Conservation (phyloP, 306 rosid genomes). For the Trifolium subterraneum region DNA sequence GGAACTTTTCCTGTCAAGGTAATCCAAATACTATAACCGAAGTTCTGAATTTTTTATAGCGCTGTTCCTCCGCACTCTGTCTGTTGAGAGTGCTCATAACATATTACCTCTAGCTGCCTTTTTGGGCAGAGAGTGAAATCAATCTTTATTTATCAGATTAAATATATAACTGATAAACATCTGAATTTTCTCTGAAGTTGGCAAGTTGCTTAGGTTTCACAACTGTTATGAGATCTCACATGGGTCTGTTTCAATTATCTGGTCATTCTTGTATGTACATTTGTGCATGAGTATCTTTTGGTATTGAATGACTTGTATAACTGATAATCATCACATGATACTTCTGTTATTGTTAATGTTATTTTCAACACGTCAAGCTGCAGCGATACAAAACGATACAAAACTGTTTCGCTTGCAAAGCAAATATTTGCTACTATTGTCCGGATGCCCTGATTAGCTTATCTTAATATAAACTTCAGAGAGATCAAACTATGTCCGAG, state of each 20-base stretch:
- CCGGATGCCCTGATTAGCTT: constrained; percentile 13
- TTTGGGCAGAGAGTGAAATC: constrained; percentile 10
- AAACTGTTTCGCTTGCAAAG: constrained; percentile 22
- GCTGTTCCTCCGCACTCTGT: constrained; percentile 26
- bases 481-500: constrained; percentile 25
- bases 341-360: constrained; percentile 26
- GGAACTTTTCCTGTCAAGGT: constrained; percentile 99
- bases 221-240: constrained; percentile 18
- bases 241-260: constrained; percentile 29
- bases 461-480: not conserved
- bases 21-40: constrained; percentile 35
- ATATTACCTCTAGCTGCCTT: not conserved
- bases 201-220: constrained; percentile 13
- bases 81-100: not conserved
- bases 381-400: not conserved
- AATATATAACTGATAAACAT: not conserved
- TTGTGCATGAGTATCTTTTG: constrained; percentile 11
- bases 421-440: constrained; percentile 12
- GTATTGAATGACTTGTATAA: constrained; percentile 11
- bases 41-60: constrained; percentile 11
- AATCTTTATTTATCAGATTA: not conserved
- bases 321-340: constrained; percentile 14
- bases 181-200: constrained; percentile 25
- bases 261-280: constrained; percentile 25
- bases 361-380: constrained; percentile 14